Conservation (phyloP, 2,329 filamentous ascomycete genomes). For the Colletotrichum navitas region DNA sequence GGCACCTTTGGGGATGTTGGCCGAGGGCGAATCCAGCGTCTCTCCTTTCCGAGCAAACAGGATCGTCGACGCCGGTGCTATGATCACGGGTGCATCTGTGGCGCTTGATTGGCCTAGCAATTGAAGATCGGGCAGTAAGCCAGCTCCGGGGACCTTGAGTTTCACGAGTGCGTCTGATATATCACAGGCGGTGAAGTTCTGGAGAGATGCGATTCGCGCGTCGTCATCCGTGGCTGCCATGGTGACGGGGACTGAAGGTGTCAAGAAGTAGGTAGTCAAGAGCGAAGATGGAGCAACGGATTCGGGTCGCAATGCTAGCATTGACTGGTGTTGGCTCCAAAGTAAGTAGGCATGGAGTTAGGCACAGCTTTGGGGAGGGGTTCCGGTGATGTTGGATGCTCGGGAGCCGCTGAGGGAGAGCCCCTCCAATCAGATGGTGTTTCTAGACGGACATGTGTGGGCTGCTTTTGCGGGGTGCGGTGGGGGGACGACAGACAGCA, state of each 20-base stretch:
- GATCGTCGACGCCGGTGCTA: conserved; percentile 71
- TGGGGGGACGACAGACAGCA: conserved; percentile 16
- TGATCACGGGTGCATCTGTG: conserved; percentile 48
- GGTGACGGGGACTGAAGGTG: background rate
- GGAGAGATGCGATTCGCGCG: conserved; percentile 46
- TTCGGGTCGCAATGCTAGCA: conserved; percentile 1
- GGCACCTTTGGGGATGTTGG: conserved; percentile 68
- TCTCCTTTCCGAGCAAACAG: conserved; percentile 71
- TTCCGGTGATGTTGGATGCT: conserved; percentile 32
- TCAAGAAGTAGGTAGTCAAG: background rate
- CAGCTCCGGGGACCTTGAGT: conserved; percentile 74
- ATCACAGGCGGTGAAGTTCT: conserved; percentile 64
- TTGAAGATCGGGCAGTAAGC: conserved; percentile 72
- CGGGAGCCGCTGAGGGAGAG: conserved; percentile 47
- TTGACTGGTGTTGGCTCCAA: conserved; percentile 42
- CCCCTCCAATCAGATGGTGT: conserved; percentile 48
- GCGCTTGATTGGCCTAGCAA: conserved; percentile 50
- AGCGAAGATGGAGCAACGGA: conserved; percentile 1
- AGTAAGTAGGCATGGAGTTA: conserved; percentile 23
- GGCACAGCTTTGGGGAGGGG: conserved; percentile 41
- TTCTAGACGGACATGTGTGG: conserved; percentile 42
- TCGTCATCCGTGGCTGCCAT: conserved; percentile 44
- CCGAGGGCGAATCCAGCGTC: conserved; percentile 48
- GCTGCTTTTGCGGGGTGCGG: conserved; percentile 32
- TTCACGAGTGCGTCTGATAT: conserved; percentile 81